Conservation (phyloP, 2,329 filamentous ascomycete genomes). For the Pseudopyricularia cyperi region DNA sequence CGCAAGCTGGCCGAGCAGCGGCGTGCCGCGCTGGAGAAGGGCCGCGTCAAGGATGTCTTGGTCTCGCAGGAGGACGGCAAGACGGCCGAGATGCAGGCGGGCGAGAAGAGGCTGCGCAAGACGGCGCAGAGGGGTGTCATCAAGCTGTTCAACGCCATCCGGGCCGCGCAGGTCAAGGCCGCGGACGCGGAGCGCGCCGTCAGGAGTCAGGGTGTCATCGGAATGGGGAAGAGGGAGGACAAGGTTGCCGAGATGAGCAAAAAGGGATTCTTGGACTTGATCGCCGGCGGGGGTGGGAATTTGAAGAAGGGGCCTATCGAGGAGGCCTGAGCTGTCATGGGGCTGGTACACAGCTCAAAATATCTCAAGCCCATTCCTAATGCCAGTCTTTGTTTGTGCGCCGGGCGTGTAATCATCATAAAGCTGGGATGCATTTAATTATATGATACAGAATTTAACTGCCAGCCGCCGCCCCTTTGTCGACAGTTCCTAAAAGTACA, state of each 20-base stretch:
- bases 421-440: neutral
- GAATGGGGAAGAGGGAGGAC: constrained; percentile 68
- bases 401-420: neutral
- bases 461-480: neutral
- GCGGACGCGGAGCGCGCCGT: constrained; percentile 61
- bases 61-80: constrained; percentile 28
- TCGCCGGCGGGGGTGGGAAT: constrained; percentile 50
- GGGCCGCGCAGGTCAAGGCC: constrained; percentile 82
- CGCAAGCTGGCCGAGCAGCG: constrained; percentile 71
- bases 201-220: constrained; percentile 61
- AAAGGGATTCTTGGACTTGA: constrained; percentile 89
- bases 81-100: constrained; percentile 45
- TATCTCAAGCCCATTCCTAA: neutral
- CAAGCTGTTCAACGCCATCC: constrained; percentile 90
- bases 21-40: constrained; percentile 68
- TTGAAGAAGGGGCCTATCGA: constrained; percentile 46
- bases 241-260: constrained; percentile 93
- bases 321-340: constrained; percentile 27
- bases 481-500: neutral
- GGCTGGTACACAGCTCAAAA: neutral
- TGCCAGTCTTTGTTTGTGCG: neutral
- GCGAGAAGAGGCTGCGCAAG: constrained; percentile 71
- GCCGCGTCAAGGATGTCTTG: constrained; percentile 76
- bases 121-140: constrained; percentile 88
- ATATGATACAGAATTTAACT: neutral